These are phyloP conservation scores for Candida nemodendra DNA, from an alignment of 805 yeast genomes.

Conservation along the genomic window DNA sequence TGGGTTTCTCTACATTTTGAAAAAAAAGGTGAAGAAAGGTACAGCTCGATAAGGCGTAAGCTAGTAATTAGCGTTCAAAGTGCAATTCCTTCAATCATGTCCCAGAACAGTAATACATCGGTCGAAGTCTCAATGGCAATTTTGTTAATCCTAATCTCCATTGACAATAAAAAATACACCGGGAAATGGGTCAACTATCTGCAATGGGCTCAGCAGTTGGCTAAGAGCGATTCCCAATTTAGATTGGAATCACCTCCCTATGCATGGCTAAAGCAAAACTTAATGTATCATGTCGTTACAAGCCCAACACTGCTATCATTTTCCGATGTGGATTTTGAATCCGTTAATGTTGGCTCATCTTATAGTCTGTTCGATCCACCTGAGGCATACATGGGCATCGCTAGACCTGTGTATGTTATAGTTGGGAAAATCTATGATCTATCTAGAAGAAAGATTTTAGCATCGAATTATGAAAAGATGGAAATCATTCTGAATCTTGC, in stretches of 20 bases:
- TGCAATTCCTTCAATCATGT: neutral
- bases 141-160: neutral
- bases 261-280: slow-evolving; percentile 1
- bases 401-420: slow-evolving; percentile 1
- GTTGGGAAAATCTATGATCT: slow-evolving; percentile 1
- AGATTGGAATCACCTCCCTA: neutral
- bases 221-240: neutral
- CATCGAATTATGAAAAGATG: neutral
- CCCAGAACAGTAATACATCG: neutral
- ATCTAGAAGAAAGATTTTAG: neutral
- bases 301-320: neutral
- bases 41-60: neutral
- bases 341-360: neutral
- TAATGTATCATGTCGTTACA: slow-evolving; percentile 1
- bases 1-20: slow-evolving; percentile 11
- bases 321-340: neutral
- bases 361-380: neutral
- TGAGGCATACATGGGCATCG: slow-evolving; percentile 3
- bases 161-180: slow-evolving; percentile 1
- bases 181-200: slow-evolving; percentile 2
- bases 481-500: neutral
- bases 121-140: neutral
- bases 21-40: slow-evolving; percentile 3
- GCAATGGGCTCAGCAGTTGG: slow-evolving; percentile 1
- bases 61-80: neutral